Base-by-base conservation (phyloP, 352 stramenopile genomes). In the Phytophthora tubulina region DNA sequence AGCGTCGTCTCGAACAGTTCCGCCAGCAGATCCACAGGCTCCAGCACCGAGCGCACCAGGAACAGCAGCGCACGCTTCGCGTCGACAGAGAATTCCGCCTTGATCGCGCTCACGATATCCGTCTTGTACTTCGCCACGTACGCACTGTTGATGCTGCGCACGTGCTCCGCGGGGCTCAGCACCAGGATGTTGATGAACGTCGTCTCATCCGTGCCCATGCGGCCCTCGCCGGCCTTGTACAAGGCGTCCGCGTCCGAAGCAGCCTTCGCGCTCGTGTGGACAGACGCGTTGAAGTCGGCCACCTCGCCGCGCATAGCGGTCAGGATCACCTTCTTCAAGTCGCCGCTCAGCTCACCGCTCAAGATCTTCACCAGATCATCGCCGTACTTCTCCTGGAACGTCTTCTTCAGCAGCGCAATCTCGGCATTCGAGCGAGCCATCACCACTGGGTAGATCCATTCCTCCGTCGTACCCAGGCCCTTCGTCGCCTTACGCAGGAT, bases 351-450 rank as follows among this genome's bases (percentile, higher is more conserved):
- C 17, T 89, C 81, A 38, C 62, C 57, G 57, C 85, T 69, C 49
- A 89, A 44, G 27, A 73, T 65, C 50, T 82, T 75, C 15, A 75
- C 72, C 30, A 92, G 60, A 21, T 90, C 82, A 21, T 86, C 69
- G 38, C 71, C 69, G 67, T 84, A 78, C 31, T 86, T n/a, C 27
- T 86, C 72, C 53, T 86, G 81, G 73, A 80, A 90, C 1, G 82
- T 83, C 77, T 89, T 88, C 82, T 92, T 90, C 44, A 90, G 72
- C 63, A 92, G 82, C 70, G 75, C 75, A 59, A 92, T 81, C 61
- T 90, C 84, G 15, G 54, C 59, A 60, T 88, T 87, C 13, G 84
- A 85, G 60, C 85, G 82, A 46, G 76, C 82, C 14, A 88, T 71
- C 31, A 73, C 39, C 0, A 73, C 49, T 6, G 81, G 84, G 72